Base-by-base conservation (phyloP, 345 rosid species). In the Boechera retrofracta region DNA sequence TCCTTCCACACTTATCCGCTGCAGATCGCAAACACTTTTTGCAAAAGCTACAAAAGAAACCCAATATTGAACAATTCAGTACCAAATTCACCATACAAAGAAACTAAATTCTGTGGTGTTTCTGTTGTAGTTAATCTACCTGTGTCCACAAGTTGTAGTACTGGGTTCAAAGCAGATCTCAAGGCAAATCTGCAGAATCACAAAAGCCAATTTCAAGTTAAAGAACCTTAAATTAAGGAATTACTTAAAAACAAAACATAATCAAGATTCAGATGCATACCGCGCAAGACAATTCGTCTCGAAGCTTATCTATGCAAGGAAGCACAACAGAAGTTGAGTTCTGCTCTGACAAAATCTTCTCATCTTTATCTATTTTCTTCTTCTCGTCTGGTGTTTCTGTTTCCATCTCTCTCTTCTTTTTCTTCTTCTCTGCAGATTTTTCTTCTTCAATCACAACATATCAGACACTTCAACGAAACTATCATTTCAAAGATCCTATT, bases 81-180 rank as follows among this genome's bases (percentile, higher is more conserved):
- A 77, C 49, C 38, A 57, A 55, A 56, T 16, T 44, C 61, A 64
- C 18, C 10, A 48, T 4, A 49, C 2, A 33, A 53, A 32, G 13
- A 55, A 2, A 28, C 2, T 3, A 53, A 33, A 39, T 6, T 39
- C 3, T 39, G 12, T 39, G 42, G 2, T 38, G 41, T 38, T 0
- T 26, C 0, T 60, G 42, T 26, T 38, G 39, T 4, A 39, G 71
- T 10, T 38, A n/a, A 59, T 38, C 61, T 74, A 92, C 97, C 98
- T 94, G 85, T 94, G 98, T 51, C 98, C 98, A 80, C 97, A 92
- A 77, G 97, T 64, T 64, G 98, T 94, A 67, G 98, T 92, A 49
- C 97, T 92, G 1, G 98, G 98, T 78, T 94, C 98, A 81, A 62
- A 94, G 82, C 98, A 94, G 59, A 94, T 89, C 81, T 94, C 98